Percentiles rank a stretch among this genome's conserved stretches.
Evolutionary conservation across 352 stramenopile species (phyloP).

Genomic region (Elongisporangium undulatum): DNA sequence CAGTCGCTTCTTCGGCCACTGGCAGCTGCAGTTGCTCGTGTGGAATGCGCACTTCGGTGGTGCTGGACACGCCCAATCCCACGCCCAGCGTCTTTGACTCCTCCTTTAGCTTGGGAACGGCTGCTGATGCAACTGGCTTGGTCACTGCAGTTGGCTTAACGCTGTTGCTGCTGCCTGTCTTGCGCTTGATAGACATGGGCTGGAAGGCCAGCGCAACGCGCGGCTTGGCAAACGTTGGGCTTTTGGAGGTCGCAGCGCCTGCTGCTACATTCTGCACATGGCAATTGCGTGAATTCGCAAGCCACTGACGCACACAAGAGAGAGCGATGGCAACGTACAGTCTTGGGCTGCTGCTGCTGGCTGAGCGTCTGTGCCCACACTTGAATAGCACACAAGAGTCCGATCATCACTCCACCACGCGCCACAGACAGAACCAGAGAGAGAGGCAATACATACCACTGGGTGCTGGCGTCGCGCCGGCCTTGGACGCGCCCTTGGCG

Average conservation of each 20-base stretch:
- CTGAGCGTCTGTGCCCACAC: constrained; percentile 29
- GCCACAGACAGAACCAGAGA: not conserved
- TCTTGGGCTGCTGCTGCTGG: not conserved
- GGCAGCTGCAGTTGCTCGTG: constrained; percentile 13
- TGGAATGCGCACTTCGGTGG: constrained; percentile 37
- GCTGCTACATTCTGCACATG: not conserved
- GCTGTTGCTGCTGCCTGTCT: not conserved
- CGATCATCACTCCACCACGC: not conserved
- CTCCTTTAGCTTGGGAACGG: not conserved
- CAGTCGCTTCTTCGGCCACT: not conserved
- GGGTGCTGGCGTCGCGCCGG: not conserved
- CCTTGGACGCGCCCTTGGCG: constrained; percentile 53
- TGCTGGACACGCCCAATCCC: constrained; percentile 34
- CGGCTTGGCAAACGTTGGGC: not conserved
- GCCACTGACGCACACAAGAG: too few species aligned
- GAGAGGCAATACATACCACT: not conserved
- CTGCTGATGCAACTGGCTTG: not conserved
- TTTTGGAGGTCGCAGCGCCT: not conserved
- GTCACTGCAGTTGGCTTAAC: not conserved
- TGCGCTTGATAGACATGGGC: constrained; percentile 1
- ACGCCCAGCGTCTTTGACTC: constrained; percentile 3
- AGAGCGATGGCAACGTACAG: not conserved
- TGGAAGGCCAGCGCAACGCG: not conserved
- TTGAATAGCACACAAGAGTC: constrained; percentile 13
- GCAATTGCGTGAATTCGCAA: not conserved